These are phyloP conservation scores for Rubus idaeus DNA, from an alignment of 306 rosid species.

Conservation along the genomic window DNA sequence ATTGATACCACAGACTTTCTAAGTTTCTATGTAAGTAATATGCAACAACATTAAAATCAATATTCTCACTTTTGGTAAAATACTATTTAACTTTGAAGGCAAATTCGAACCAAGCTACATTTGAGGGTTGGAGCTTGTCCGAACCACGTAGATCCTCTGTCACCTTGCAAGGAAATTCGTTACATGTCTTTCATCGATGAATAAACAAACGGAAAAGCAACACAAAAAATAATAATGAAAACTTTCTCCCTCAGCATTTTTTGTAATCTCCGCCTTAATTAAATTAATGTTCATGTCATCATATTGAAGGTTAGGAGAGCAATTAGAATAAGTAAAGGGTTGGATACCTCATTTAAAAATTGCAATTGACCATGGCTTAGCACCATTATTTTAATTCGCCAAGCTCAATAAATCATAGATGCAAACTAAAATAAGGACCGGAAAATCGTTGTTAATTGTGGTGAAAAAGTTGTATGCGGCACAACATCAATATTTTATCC, in stretches of 20 bases:
- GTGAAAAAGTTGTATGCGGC: not conserved
- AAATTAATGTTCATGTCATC: conserved; percentile 15
- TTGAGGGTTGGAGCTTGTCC: not conserved
- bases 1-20: no score
- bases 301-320: conserved; percentile 17
- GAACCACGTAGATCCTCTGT: conserved; percentile 1
- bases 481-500: conserved; percentile 7
- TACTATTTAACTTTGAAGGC: not conserved
- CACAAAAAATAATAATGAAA: not conserved
- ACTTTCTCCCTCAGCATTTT: conserved; percentile 20
- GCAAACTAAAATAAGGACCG: not conserved
- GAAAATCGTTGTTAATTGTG: not conserved
- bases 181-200: conserved; percentile 25
- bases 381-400: conserved; percentile 4
- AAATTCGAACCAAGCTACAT: not conserved
- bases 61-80: not conserved
- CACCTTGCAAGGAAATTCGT: not conserved
- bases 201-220: not conserved
- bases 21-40: no score
- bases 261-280: conserved; percentile 26
- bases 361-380: conserved; percentile 15
- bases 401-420: conserved; percentile 3
- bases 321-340: conserved; percentile 16
- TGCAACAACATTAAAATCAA: not conserved
- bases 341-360: not conserved